phyloP scores from a whole-genome alignment of 257 asterid species.

The Solanum acaule region DNA sequence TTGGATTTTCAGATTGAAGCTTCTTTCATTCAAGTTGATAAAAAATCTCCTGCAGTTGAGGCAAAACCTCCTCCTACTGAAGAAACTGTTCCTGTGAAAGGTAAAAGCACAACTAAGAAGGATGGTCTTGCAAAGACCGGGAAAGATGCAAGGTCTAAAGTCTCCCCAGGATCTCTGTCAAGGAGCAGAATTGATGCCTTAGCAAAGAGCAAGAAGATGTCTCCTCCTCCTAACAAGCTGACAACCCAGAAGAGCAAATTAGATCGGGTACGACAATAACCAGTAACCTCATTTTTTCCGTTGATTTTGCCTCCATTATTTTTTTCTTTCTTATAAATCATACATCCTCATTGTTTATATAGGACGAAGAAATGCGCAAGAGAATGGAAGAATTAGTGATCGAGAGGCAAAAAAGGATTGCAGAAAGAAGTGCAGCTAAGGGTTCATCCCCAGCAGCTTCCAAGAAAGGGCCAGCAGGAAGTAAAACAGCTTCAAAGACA shows the following conservation, averaged over 20 bases:
- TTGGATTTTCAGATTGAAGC: slow-evolving; percentile 58
- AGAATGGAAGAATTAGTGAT: slow-evolving; percentile 51
- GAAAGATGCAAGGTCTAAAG: slow-evolving; percentile 19
- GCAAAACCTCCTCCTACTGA: slow-evolving; percentile 16
- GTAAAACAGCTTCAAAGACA: slow-evolving; percentile 35
- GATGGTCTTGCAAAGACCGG: slow-evolving; percentile 18
- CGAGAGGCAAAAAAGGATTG: slow-evolving; percentile 69
- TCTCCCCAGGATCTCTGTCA: slow-evolving; percentile 23
- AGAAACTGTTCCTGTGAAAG: slow-evolving; percentile 25
- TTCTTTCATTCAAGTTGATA: slow-evolving; percentile 33
- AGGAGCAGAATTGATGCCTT: slow-evolving; percentile 24
- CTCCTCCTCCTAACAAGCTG: slow-evolving; percentile 40
- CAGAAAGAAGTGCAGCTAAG: slow-evolving; percentile 62
- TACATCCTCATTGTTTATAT: background rate
- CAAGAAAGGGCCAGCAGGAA: slow-evolving; percentile 39
- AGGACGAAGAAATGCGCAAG: slow-evolving; percentile 77
- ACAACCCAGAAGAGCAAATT: slow-evolving; percentile 52
- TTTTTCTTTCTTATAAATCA: background rate
- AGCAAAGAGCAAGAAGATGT: slow-evolving; percentile 41
- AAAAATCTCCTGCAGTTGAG: slow-evolving; percentile 22
- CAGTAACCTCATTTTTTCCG: background rate
- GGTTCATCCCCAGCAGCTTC: slow-evolving; percentile 21
- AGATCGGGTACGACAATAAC: slow-evolving; percentile 36
- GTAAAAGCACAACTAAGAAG: slow-evolving; percentile 34
- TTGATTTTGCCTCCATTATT: background rate